A percentile compares a stretch with the other conserved stretches of the same genome.
Evolutionary conservation across 2,329 filamentous ascomycete genomes (phyloP).

Genomic region (Paraphoma sp.): DNA sequence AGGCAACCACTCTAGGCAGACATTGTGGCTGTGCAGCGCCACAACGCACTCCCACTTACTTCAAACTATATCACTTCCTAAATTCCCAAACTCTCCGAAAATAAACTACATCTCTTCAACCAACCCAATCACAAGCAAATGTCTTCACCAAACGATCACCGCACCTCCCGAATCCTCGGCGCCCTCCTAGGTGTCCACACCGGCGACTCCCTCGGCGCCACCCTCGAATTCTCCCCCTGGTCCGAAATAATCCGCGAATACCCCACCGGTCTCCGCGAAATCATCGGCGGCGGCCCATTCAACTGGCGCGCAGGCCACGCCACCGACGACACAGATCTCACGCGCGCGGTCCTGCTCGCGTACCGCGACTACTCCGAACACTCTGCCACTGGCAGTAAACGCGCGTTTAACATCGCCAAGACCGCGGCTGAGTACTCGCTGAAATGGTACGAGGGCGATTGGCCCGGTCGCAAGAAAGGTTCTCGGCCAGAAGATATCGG

Average conservation of each 20-base stretch:
- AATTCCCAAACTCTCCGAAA: not conserved
- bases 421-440: conserved; percentile 51
- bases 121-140: not conserved
- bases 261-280: conserved; percentile 51
- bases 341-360: conserved; percentile 54
- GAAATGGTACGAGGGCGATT: conserved; percentile 52
- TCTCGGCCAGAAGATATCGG: conserved; percentile 51
- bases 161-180: conserved; percentile 47
- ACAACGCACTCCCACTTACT: not conserved
- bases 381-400: not conserved
- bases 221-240: conserved; percentile 53
- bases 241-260: conserved; percentile 37
- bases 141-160: conserved; percentile 2
- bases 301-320: conserved; percentile 53
- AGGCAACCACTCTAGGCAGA: not conserved
- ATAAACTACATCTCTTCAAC: not conserved
- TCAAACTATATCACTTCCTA: not conserved
- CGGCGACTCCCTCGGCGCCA: conserved; percentile 57
- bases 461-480: conserved; percentile 50
- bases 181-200: conserved; percentile 57
- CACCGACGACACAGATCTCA: conserved; percentile 59
- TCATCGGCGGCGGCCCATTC: conserved; percentile 56
- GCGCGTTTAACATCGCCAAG: conserved; percentile 38
- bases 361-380: conserved; percentile 45
- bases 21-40: not conserved